phyloP scores from a whole-genome alignment of 352 stramenopile species.

The Globisporangium takayamanum region DNA sequence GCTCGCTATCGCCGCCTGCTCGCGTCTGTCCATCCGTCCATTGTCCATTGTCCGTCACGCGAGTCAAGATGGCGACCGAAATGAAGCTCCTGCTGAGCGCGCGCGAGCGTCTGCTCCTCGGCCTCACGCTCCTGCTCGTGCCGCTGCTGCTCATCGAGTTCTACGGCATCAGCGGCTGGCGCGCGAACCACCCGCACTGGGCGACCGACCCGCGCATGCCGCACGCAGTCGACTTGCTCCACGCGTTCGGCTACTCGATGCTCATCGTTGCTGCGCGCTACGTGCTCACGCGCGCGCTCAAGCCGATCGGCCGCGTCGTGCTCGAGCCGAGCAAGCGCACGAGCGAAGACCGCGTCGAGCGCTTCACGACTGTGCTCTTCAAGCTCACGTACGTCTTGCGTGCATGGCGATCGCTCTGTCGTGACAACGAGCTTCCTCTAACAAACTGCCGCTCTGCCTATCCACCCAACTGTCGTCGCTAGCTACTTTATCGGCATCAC shows the following conservation, averaged over 20 bases:
- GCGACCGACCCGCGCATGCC: slow-evolving; percentile 32
- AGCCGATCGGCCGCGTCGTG: slow-evolving; percentile 35
- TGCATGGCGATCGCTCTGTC: not conserved
- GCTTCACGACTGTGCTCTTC: slow-evolving; percentile 67
- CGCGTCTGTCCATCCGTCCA: too few relatives aligned
- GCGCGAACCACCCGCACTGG: slow-evolving; percentile 26
- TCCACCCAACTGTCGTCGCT: not conserved
- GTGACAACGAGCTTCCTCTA: not conserved
- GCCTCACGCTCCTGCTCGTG: slow-evolving; percentile 49
- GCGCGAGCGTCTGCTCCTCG: slow-evolving; percentile 57
- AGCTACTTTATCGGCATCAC: slow-evolving; percentile 56
- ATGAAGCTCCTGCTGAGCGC: slow-evolving; percentile 52
- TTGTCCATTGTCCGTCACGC: not conserved
- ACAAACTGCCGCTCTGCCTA: slow-evolving; percentile 2
- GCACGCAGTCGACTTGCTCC: slow-evolving; percentile 33
- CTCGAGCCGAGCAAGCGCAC: slow-evolving; percentile 49
- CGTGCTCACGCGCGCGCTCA: slow-evolving; percentile 26
- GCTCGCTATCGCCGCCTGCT: not conserved
- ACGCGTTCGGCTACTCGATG: slow-evolving; percentile 23
- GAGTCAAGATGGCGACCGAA: slow-evolving; percentile 27
- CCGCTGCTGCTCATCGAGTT: slow-evolving; percentile 50
- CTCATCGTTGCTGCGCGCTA: slow-evolving; percentile 39
- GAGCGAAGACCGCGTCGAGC: slow-evolving; percentile 46
- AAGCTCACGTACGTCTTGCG: slow-evolving; percentile 41
- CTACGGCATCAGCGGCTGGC: slow-evolving; percentile 41